These are phyloP conservation scores for Myxozyma nipponensis DNA, from an alignment of 805 yeast genomes.

Conservation along the genomic window DNA sequence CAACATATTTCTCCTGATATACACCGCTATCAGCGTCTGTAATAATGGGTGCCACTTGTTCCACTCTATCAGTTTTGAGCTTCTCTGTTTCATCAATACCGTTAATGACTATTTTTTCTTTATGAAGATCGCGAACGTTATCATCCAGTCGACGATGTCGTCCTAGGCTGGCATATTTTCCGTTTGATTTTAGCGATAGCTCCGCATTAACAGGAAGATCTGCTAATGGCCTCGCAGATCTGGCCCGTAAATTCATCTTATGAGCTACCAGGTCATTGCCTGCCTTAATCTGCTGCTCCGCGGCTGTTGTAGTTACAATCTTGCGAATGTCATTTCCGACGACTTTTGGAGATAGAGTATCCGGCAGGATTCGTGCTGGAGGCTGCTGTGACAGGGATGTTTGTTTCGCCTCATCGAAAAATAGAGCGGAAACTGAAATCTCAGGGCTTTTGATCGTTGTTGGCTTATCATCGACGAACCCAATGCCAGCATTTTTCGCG, in stretches of 20 bases:
- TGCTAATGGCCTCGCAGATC: constrained; percentile 13
- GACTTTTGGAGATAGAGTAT: constrained; percentile 22
- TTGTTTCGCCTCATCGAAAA: neutral
- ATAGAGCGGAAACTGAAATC: constrained; percentile 14
- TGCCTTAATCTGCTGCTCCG: neutral
- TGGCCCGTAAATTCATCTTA: constrained; percentile 11
- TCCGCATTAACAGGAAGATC: constrained; percentile 10
- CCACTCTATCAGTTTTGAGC: neutral
- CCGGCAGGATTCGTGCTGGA: constrained; percentile 16
- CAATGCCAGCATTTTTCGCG: constrained; percentile 27
- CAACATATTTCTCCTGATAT: neutral
- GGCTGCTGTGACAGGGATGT: neutral
- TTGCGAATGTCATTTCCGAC: constrained; percentile 12
- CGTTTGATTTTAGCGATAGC: neutral
- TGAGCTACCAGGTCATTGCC: neutral
- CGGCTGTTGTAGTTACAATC: constrained; percentile 13
- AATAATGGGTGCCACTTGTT: no score
- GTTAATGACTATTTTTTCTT: neutral
- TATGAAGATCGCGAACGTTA: neutral
- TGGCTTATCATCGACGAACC: constrained; percentile 17
- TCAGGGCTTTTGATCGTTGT: constrained; percentile 14
- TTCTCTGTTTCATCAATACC: neutral
- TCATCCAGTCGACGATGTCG: constrained; percentile 19
- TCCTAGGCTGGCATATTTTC: constrained; percentile 13
- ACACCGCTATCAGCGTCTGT: no score